Evolutionary conservation across 2,329 filamentous ascomycete genomes (phyloP).

Genomic region (Ophiocordyceps camponoti-rufipedis): DNA sequence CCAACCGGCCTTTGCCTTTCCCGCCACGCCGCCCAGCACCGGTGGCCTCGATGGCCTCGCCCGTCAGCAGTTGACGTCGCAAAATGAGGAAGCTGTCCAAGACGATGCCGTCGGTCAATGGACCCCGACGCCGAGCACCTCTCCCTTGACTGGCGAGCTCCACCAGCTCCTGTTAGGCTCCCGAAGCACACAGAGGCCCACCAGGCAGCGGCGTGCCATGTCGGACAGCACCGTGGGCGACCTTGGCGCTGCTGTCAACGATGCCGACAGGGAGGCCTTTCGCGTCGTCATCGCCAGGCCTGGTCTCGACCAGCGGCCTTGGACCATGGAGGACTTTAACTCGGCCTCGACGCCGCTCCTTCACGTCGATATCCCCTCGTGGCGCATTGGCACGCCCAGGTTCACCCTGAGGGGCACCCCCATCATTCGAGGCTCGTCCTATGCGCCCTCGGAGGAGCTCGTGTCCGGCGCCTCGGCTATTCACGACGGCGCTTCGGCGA

Average conservation of each 20-base stretch:
- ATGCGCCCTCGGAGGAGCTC: slow-evolving; percentile 56
- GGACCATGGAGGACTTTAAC: slow-evolving; percentile 40
- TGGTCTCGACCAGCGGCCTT: slow-evolving; percentile 38
- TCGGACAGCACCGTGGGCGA: slow-evolving; percentile 68
- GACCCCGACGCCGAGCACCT: slow-evolving; percentile 21
- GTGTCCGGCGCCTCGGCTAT: slow-evolving; percentile 41
- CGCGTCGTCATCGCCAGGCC: slow-evolving; percentile 67
- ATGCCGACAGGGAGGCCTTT: slow-evolving; percentile 48
- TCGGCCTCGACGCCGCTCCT: slow-evolving; percentile 32
- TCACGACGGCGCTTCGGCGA: slow-evolving; percentile 17
- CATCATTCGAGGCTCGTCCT: slow-evolving; percentile 63
- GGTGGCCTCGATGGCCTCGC: slow-evolving; percentile 32
- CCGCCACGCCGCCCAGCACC: slow-evolving; percentile 40
- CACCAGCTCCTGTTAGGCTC: slow-evolving; percentile 13
- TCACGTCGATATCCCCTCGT: slow-evolving; percentile 65
- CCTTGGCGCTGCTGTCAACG: slow-evolving; percentile 26
- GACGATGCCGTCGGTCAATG: slow-evolving; percentile 15
- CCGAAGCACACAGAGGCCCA: slow-evolving; percentile 7
- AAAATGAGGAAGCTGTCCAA: slow-evolving; percentile 1
- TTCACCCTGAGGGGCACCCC: slow-evolving; percentile 65
- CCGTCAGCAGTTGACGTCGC: slow-evolving; percentile 10
- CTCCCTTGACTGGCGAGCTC: slow-evolving; percentile 16
- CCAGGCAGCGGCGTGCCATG: slow-evolving; percentile 40
- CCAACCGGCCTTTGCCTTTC: slow-evolving; percentile 41
- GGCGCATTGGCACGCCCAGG: slow-evolving; percentile 63